A percentile compares a stretch with the other conserved stretches of the same genome.
These are phyloP conservation scores for Penicillium angulare DNA, from an alignment of 495 filamentous ascomycete species.

Conservation along the genomic window DNA sequence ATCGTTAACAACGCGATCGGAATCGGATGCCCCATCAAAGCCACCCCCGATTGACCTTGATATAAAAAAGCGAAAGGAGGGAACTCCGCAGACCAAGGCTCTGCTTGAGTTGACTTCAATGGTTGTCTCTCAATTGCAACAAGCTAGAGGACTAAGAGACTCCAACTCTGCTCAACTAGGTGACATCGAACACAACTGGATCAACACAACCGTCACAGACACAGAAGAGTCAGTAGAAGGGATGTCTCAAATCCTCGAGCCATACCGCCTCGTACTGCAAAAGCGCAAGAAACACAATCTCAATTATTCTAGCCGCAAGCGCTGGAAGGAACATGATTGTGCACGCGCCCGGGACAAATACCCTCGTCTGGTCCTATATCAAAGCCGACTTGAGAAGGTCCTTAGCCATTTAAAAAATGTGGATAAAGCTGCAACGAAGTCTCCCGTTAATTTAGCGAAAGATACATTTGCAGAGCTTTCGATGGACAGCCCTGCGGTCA, in stretches of 20 bases:
- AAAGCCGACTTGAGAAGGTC: conserved; percentile 9
- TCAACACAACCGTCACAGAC: conserved; percentile 13
- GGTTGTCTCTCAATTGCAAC: background rate
- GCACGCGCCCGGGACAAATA: conserved; percentile 5
- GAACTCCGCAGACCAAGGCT: conserved; percentile 6
- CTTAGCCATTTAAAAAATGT: conserved; percentile 3
- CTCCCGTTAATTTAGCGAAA: no score
- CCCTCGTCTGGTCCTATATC: conserved; percentile 3
- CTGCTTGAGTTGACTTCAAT: conserved; percentile 8
- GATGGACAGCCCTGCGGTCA: no score
- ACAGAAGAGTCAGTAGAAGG: conserved; percentile 4
- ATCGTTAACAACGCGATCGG: background rate
- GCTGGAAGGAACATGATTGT: conserved; percentile 8
- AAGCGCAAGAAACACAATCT: conserved; percentile 20
- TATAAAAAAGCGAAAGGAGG: background rate
- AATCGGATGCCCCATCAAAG: background rate
- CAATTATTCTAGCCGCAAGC: conserved; percentile 9
- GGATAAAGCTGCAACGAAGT: no score
- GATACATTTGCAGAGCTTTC: no score
- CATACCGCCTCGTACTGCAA: conserved; percentile 5
- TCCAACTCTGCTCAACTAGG: conserved; percentile 9
- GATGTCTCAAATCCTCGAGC: conserved; percentile 8
- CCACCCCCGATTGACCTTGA: conserved; percentile 3
- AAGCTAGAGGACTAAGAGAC: conserved; percentile 7
- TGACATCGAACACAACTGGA: conserved; percentile 20